Evolutionary conservation across 139 green algal species (phyloP), one percentile per base, ranked within the genome.

Genomic region (Picochlorum costavermella): DNA sequence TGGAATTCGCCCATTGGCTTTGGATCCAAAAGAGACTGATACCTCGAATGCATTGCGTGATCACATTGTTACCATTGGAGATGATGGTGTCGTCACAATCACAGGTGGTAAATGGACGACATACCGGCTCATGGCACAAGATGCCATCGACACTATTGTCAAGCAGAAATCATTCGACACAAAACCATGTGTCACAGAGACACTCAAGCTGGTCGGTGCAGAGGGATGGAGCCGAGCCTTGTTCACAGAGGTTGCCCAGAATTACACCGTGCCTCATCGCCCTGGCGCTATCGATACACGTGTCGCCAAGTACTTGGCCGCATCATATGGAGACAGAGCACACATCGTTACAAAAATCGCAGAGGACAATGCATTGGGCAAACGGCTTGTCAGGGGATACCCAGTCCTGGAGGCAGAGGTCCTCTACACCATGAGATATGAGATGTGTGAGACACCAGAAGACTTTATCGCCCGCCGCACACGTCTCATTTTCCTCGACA

Each of bases 31-130:
- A 25, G 73, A 75, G 33, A 60, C 63, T 14, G 72, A 82, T 65
- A 85, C 79, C 0, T 70, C 74, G 11, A 53, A 40, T 26, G 77
- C 69, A 6, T 64, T 58, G 3, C 65, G 80, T 2, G 80, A 86
- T 70, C 80, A 84, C 76, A 57, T 95, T 5, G 85, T 98, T 13
- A 81, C 84, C 9, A 75, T 83, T 33, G 86, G 91, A 28, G 55
- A 75, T 9, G 81, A 95, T 55, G 88, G 86, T n/a, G 60, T 98
- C 12, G 80, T 99, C 28, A 98, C 86, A 10, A 79, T 97, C 11
- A 85, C 83, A 28, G 83, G 88, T 37, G 89, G 89, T 60, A 97
- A 96, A 77, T 99, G 94, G 94, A 99, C 94, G 1, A 99, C 94
- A 2, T 99, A 99, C 73, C 71, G 94, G 2, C 69, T 73, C 17